Percentiles rank a stretch among this genome's conserved stretches.
Conservation (phyloP, 306 rosid genomes). For the Rosa persica region DNA sequence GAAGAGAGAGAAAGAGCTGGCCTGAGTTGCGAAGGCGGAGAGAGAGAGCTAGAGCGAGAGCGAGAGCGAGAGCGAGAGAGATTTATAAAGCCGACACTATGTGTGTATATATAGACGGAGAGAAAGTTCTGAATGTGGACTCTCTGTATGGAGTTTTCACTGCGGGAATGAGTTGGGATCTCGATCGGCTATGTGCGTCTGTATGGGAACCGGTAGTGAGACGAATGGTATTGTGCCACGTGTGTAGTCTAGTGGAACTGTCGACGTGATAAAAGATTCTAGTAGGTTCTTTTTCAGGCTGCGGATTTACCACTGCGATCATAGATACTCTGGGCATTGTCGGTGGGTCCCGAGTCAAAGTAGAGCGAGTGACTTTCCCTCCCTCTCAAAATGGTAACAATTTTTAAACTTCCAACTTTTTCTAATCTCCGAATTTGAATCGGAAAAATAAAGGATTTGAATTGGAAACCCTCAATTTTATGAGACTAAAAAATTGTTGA, state of each 20-base stretch:
- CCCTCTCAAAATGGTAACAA: neutral
- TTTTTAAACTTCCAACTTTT: too few species aligned
- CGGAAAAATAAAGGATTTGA: too few species aligned
- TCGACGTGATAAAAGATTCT: neutral
- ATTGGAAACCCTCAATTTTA: too few species aligned
- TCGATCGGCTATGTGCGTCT: neutral
- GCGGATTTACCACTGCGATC: constrained; percentile 9
- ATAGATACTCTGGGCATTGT: neutral
- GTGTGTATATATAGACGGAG: constrained; percentile 27
- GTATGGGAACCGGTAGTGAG: rapidly evolving
- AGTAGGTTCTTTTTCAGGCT: neutral
- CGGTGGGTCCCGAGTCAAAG: neutral
- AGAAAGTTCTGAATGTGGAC: constrained; percentile 28
- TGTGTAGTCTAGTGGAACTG: rapidly evolving
- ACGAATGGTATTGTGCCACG: neutral
- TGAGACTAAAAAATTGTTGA: too few species aligned
- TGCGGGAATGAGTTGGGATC: constrained; percentile 1
- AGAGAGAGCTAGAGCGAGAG: neutral
- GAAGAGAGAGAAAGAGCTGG: constrained; percentile 4
- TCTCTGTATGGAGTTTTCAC: constrained; percentile 9
- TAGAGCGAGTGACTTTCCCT: neutral
- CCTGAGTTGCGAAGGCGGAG: constrained; percentile 12
- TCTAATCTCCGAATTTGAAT: too few species aligned
- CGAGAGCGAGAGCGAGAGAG: constrained; percentile 8
- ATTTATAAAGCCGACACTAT: constrained; percentile 23